Evolutionary conservation across 2,329 filamentous ascomycete species (phyloP).

Genomic region (Thermoascus crustaceus): DNA sequence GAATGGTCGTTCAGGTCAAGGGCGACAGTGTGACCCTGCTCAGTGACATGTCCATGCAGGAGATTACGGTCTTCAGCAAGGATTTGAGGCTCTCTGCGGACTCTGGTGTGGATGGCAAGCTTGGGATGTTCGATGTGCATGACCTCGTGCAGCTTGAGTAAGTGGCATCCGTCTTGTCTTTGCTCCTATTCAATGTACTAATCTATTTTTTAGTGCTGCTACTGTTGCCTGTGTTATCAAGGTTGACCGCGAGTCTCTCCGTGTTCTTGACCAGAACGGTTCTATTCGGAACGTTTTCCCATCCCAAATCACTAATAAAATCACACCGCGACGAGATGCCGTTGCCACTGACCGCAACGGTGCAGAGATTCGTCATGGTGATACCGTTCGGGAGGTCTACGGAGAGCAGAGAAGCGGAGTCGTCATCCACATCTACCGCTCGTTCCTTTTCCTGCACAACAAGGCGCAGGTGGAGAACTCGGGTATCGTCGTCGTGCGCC

Average conservation of each 20-base stretch:
- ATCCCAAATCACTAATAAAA: constrained; percentile 83
- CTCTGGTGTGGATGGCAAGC: constrained; percentile 69
- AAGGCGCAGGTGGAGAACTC: constrained; percentile 77
- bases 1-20: constrained; percentile 89
- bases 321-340: constrained; percentile 71
- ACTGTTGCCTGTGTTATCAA: constrained; percentile 92
- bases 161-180: constrained; percentile 21
- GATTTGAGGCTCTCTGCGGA: constrained; percentile 90
- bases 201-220: constrained; percentile 53
- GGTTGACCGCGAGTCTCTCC: constrained; percentile 85
- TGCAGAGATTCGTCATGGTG: constrained; percentile 83
- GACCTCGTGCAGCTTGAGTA: constrained; percentile 89
- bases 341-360: constrained; percentile 90
- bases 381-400: constrained; percentile 82
- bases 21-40: constrained; percentile 89
- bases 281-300: constrained; percentile 74
- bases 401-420: constrained; percentile 80
- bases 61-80: constrained; percentile 97
- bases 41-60: constrained; percentile 83
- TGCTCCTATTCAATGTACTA: too few relatives aligned
- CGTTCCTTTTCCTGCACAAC: constrained; percentile 85
- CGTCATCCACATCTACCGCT: constrained; percentile 88
- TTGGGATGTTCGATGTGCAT: constrained; percentile 86
- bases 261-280: constrained; percentile 84
- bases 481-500: constrained; percentile 79